Evolutionary conservation across 2,329 filamentous ascomycete genomes (phyloP).

Genomic region (Capronia americana): DNA sequence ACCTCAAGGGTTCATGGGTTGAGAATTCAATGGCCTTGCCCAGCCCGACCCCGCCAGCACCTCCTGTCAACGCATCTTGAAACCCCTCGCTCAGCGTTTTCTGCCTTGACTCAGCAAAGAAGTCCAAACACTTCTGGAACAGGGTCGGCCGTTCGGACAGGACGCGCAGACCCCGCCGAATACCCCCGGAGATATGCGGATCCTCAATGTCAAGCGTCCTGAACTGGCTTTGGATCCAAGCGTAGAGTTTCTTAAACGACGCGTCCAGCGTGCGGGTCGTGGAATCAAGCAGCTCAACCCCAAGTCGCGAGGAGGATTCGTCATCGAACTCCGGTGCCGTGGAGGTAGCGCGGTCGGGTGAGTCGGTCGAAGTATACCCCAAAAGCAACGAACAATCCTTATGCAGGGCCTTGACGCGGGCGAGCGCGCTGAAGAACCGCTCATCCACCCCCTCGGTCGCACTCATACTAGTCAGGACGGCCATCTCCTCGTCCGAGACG

Average conservation of each 20-base stretch:
- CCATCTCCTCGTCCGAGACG: slow-evolving; percentile 78
- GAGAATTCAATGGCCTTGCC: slow-evolving; percentile 92
- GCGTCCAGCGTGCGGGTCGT: slow-evolving; percentile 84
- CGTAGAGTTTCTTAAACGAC: slow-evolving; percentile 93
- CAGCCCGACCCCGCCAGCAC: slow-evolving; percentile 57
- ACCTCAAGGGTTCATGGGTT: slow-evolving; percentile 88
- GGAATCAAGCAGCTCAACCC: slow-evolving; percentile 88
- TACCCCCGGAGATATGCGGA: slow-evolving; percentile 84
- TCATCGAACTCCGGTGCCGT: neutral
- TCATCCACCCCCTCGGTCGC: slow-evolving; percentile 84
- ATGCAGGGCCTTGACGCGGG: slow-evolving; percentile 83
- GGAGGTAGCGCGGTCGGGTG: neutral
- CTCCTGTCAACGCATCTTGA: slow-evolving; percentile 83
- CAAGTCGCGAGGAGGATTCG: slow-evolving; percentile 74
- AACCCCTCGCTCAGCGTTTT: slow-evolving; percentile 87
- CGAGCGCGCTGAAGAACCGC: slow-evolving; percentile 77
- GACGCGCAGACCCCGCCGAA: slow-evolving; percentile 82
- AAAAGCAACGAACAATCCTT: slow-evolving; percentile 88
- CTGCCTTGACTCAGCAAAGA: slow-evolving; percentile 89
- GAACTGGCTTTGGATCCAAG: slow-evolving; percentile 94
- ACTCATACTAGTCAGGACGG: slow-evolving; percentile 70
- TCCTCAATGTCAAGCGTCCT: slow-evolving; percentile 92
- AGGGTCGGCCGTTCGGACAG: slow-evolving; percentile 86
- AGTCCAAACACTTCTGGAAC: slow-evolving; percentile 92
- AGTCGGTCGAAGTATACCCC: slow-evolving; percentile 83